Conservation (phyloP, 192 early-diverging fungal species). For the Chytriomyces sp. region DNA sequence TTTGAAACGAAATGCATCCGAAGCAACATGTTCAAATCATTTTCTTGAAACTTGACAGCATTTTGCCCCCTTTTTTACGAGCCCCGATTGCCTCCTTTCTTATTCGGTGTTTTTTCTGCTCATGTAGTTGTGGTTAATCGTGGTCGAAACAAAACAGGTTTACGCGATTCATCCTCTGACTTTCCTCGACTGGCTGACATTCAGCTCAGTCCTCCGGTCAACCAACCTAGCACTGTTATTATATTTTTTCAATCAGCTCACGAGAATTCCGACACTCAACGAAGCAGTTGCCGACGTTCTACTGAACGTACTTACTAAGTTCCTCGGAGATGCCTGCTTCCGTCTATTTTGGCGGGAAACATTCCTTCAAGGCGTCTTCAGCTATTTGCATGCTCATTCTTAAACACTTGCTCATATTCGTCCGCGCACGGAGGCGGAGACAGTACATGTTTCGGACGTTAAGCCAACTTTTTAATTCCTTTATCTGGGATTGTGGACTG, state of each 20-base stretch:
- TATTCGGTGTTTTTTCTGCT: conserved; percentile 62
- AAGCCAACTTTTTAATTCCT: conserved; percentile 95
- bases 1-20: background rate
- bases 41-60: conserved; percentile 89
- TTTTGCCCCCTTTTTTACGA: conserved; percentile 88
- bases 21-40: conserved; percentile 58
- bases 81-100: conserved; percentile 90
- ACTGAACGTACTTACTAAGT: conserved; percentile 76
- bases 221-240: conserved; percentile 97
- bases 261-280: conserved; percentile 94
- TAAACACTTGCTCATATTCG: conserved; percentile 84
- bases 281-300: conserved; percentile 97
- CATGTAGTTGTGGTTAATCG: background rate
- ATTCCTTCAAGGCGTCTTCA: conserved; percentile 81
- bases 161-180: conserved; percentile 70
- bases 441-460: conserved; percentile 92
- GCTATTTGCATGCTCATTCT: conserved; percentile 78
- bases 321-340: conserved; percentile 57
- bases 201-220: conserved; percentile 91
- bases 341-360: conserved; percentile 43
- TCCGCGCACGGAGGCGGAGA: conserved; percentile 74
- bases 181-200: conserved; percentile 90
- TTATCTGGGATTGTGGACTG: too few species aligned
- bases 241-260: conserved; percentile 89
- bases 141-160: conserved; percentile 56